A percentile compares a stretch with the other conserved stretches of the same genome.
phyloP scores from a whole-genome alignment of 257 asterid species.

The Penstemon eatonii region DNA sequence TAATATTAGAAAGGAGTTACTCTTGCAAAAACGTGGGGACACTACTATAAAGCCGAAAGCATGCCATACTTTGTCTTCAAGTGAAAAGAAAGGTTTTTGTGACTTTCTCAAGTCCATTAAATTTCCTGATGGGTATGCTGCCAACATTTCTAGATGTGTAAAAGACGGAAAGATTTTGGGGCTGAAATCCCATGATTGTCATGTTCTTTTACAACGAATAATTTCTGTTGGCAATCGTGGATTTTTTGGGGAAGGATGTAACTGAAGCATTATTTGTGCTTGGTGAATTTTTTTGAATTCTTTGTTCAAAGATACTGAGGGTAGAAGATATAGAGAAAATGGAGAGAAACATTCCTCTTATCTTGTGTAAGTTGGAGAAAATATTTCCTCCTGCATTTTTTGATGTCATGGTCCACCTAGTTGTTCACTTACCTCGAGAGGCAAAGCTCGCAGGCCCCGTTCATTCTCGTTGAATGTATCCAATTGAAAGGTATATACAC shows the following conservation, averaged over 20 bases:
- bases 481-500: conserved; percentile 1
- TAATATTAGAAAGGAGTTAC: no score
- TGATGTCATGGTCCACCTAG: no score
- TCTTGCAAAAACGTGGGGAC: no score
- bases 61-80: not conserved
- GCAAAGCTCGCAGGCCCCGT: not conserved
- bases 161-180: not conserved
- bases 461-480: not conserved
- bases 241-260: no score
- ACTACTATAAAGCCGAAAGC: not conserved
- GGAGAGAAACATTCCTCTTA: not conserved
- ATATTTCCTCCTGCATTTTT: not conserved
- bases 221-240: no score
- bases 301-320: not conserved
- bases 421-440: not conserved
- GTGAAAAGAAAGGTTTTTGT: not conserved
- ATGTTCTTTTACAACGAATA: not conserved
- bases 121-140: not conserved
- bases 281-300: no score
- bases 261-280: no score
- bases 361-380: not conserved
- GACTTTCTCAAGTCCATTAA: not conserved
- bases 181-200: not conserved
- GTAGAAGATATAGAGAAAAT: not conserved
- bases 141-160: no score